Evolutionary conservation across 148 eudicot species (phyloP), one percentile per base, ranked within the genome.

Genomic region (Euryodendron excelsum): DNA sequence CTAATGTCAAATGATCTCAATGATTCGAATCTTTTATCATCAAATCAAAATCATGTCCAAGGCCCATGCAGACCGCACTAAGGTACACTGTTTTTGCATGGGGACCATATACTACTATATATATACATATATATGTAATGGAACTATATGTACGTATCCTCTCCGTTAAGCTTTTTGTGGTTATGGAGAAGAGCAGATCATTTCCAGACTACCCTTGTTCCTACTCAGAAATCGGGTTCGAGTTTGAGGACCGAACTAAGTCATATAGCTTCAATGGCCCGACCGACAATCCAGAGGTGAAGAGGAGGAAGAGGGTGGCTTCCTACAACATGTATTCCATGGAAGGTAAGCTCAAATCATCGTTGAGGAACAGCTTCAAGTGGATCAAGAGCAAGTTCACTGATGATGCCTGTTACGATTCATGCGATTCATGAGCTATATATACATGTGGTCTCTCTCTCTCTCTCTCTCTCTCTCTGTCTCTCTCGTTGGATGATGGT

Each of bases 321-420:
- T 82, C 91, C 6, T 95, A 95, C 72, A 91, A 95, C 61, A 89
- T 89, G 92, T 95, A 91, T 72, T 76, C 99, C 8, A 65, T 84
- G 83, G 99, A 95, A 90, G 98, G 94, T 80, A 95, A 90, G 92
- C 83, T 95, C 82, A 93, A 95, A 75, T 90, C 92, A 4, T 90
- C 94, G 4, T 64, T 93, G 14, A 74, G 86, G 65, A 93, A 89
- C 87, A 91, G 99, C 86, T 86, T 91, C 81, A 91, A 93, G 89
- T 91, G 98, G 99, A 86, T 95, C 90, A 95, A 95, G 92, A 89
- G 83, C 84, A 95, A 93, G 81, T 87, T 95, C 65, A 73, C 75
- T 0, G 87, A 86, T 78, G 79, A 76, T 77, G 79, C 60, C 76
- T 90, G 79, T 78, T 86, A 84, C 74, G 74, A 70, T 13, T 73